phyloP scores from a whole-genome alignment of 148 eudicot genomes.

The Mesembryanthemum crystallinum region DNA sequence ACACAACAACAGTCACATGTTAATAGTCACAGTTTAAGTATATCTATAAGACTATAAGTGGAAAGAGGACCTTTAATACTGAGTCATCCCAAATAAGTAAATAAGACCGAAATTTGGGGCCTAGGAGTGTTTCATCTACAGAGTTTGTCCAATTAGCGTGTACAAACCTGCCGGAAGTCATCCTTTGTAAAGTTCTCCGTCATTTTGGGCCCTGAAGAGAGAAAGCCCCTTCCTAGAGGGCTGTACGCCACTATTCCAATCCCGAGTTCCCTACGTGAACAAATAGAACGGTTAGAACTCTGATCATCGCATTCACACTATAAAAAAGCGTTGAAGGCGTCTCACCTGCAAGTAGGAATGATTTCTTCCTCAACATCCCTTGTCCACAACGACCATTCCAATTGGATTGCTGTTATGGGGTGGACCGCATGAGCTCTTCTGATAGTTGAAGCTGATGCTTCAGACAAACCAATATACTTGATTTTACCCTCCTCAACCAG shows the following conservation, averaged over 20 bases:
- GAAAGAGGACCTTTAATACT: too few relatives aligned
- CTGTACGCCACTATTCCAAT: conserved; percentile 42
- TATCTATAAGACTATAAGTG: too few relatives aligned
- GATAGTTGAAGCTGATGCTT: conserved; percentile 40
- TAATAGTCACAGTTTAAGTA: too few relatives aligned
- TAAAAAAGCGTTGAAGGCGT: background rate
- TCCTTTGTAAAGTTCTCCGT: conserved; percentile 25
- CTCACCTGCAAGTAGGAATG: conserved; percentile 39
- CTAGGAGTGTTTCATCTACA: background rate
- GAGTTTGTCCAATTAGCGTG: too few relatives aligned
- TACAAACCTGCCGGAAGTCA: conserved; percentile 30
- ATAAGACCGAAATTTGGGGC: too few relatives aligned
- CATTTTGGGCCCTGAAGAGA: conserved; percentile 34
- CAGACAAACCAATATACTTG: conserved; percentile 39
- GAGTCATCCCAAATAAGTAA: too few relatives aligned
- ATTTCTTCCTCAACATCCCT: conserved; percentile 39
- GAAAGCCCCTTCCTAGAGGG: conserved; percentile 39
- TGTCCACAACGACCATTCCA: conserved; percentile 43
- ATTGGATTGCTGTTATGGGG: conserved; percentile 35
- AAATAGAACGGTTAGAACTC: background rate
- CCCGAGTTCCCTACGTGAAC: conserved; percentile 31
- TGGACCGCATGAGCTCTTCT: conserved; percentile 40
- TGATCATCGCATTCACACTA: too few relatives aligned
- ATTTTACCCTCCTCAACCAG: conserved; percentile 39
- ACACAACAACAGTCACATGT: too few relatives aligned